Conservation (phyloP, 345 rosid species). For the Linum lewisii region DNA sequence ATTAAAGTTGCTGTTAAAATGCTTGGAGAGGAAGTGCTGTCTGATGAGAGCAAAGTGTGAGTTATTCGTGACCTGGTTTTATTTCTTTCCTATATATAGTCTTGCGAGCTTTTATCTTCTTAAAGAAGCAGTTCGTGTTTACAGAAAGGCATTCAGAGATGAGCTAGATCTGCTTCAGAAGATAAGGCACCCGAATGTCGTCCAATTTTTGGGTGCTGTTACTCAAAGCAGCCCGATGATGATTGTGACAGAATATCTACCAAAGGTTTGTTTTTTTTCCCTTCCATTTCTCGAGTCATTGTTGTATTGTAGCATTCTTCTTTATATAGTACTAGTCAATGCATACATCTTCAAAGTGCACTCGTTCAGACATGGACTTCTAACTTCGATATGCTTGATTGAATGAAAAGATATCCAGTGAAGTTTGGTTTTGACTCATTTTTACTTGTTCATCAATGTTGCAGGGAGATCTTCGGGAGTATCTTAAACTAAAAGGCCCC, state of each 20-base stretch:
- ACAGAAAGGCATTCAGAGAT: constrained; percentile 73
- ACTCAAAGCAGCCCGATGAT: constrained; percentile 97
- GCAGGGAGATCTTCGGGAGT: constrained; percentile 73
- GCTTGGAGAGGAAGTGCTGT: constrained; percentile 62
- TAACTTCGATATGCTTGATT: background rate
- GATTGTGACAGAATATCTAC: constrained; percentile 90
- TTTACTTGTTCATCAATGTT: constrained; percentile 4
- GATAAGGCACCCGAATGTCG: constrained; percentile 91
- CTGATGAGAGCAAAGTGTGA: constrained; percentile 81
- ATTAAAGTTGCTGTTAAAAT: constrained; percentile 82
- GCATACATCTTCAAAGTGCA: too few relatives aligned
- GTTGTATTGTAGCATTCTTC: background rate
- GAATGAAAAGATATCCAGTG: background rate
- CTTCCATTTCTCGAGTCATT: constrained; percentile 8
- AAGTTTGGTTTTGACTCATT: background rate
- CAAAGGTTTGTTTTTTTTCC: constrained; percentile 43
- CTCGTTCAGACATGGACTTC: background rate
- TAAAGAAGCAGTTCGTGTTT: constrained; percentile 10
- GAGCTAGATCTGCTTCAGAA: constrained; percentile 92
- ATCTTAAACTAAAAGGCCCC: constrained; percentile 53
- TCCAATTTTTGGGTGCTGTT: constrained; percentile 95
- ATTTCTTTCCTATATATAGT: background rate
- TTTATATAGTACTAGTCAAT: background rate
- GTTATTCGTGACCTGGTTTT: constrained; percentile 20
- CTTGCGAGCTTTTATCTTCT: background rate